phyloP scores from a whole-genome alignment of 192 early-diverging fungal genomes.

The Borealophlyctis nickersoniae region DNA sequence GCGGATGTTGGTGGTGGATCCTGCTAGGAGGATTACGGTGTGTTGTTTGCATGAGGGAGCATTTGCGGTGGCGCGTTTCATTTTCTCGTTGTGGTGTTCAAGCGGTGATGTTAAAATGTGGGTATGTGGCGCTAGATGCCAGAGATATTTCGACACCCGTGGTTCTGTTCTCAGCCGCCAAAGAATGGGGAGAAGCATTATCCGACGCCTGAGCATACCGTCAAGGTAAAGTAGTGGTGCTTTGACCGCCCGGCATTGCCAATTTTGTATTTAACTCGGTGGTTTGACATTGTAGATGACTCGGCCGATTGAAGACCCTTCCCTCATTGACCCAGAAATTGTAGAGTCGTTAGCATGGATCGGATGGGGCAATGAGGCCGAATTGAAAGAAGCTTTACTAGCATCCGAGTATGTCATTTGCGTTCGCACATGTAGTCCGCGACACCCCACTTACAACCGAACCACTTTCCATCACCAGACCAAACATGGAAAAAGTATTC shows the following conservation, averaged over 20 bases:
- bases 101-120: too few species aligned
- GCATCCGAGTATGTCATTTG: conserved; percentile 27
- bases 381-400: conserved; percentile 24
- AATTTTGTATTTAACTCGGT: conserved; percentile 3
- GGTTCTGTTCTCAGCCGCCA: conserved; percentile 46
- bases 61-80: background rate
- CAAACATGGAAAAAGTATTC: conserved; percentile 52
- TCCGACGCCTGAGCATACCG: conserved; percentile 14
- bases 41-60: background rate
- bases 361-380: conserved; percentile 48
- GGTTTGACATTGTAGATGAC: conserved; percentile 12
- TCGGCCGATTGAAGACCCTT: conserved; percentile 22
- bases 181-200: conserved; percentile 12
- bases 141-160: conserved; percentile 56
- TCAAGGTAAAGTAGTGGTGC: conserved; percentile 8
- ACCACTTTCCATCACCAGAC: background rate
- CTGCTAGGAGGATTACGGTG: conserved; percentile 53
- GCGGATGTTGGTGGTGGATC: conserved; percentile 91
- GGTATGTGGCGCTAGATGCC: too few species aligned
- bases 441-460: background rate
- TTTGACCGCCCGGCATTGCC: background rate
- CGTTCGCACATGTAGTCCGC: background rate
- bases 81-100: too few species aligned
- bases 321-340: conserved; percentile 43
- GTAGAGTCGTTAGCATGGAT: conserved; percentile 41